Conservation (phyloP, 2,329 filamentous ascomycete genomes). For the Phialophora expanda region DNA sequence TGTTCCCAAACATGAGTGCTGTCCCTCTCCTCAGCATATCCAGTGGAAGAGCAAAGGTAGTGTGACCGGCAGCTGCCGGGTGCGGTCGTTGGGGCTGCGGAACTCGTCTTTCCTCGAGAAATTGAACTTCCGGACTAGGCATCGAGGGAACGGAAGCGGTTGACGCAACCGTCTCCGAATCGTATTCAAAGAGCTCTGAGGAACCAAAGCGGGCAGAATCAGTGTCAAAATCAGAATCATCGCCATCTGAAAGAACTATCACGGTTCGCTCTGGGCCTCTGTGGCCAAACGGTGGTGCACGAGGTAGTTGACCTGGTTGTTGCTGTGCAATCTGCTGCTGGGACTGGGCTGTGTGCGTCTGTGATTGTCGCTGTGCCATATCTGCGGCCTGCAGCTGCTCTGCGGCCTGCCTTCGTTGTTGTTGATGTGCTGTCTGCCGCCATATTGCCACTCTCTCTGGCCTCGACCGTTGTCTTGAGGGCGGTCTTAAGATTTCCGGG, state of each 20-base stretch:
- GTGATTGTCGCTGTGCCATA: not conserved
- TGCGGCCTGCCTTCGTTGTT: not conserved
- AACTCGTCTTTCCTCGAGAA: constrained; percentile 43
- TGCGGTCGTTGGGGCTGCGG: constrained; percentile 19
- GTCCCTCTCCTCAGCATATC: constrained; percentile 28
- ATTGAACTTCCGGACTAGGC: constrained; percentile 57
- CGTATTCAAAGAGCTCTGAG: not conserved
- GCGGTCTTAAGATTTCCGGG: not conserved
- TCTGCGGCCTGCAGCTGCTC: not conserved
- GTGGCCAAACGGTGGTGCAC: constrained; percentile 26
- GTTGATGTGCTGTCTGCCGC: not conserved
- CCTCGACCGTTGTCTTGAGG: constrained; percentile 1
- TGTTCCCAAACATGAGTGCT: constrained; percentile 28
- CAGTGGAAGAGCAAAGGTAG: constrained; percentile 33
- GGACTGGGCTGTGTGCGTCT: not conserved
- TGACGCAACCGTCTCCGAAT: not conserved
- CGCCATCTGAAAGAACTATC: constrained; percentile 55
- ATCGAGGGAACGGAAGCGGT: not conserved
- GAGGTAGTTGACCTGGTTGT: constrained; percentile 10
- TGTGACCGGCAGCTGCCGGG: constrained; percentile 9
- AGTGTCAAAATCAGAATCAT: constrained; percentile 48
- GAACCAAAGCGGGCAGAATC: constrained; percentile 14
- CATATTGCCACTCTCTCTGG: not conserved
- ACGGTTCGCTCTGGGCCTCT: constrained; percentile 39
- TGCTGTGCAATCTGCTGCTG: not conserved